Evolutionary conservation across 73 alveolate genomes (phyloP).

Genomic region (Effrenium voratum): DNA sequence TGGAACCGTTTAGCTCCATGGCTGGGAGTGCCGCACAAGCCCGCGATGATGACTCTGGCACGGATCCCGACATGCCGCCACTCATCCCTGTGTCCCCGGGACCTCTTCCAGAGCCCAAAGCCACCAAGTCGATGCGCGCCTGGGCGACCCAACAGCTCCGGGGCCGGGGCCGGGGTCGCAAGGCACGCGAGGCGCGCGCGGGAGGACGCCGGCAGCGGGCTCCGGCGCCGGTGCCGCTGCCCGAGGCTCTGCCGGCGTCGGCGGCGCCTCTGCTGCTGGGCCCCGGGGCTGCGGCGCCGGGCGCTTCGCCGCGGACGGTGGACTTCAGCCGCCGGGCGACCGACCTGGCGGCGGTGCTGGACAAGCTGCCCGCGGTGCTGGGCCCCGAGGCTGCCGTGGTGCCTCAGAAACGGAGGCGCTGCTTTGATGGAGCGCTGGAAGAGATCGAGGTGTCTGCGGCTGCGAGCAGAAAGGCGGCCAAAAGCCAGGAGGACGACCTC

Average conservation of each 20-base stretch:
- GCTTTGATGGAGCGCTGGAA: not conserved
- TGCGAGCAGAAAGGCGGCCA: constrained; percentile 36
- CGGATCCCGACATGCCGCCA: constrained; percentile 77
- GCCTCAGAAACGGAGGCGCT: not conserved
- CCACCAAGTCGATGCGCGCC: not conserved
- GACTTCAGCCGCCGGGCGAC: constrained; percentile 70
- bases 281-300: constrained; percentile 56
- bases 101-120: constrained; percentile 6
- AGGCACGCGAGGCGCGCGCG: too few species aligned
- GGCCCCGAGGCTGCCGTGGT: not conserved
- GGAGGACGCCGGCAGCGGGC: not conserved
- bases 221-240: not conserved
- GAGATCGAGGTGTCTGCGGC: constrained; percentile 61
- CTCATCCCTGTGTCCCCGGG: constrained; percentile 41
- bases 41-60: constrained; percentile 21
- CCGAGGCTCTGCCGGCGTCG: not conserved
- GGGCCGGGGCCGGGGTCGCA: constrained; percentile 51
- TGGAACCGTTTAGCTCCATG: too few species aligned
- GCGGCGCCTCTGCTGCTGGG: constrained; percentile 17
- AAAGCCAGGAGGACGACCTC: too few species aligned
- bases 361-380: constrained; percentile 11
- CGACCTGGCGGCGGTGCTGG: constrained; percentile 54
- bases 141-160: not conserved
- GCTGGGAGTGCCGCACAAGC: not conserved
- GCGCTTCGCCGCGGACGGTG: constrained; percentile 41